These are phyloP conservation scores for Candida cerambycidarum DNA, from an alignment of 805 yeast genomes.

Conservation along the genomic window DNA sequence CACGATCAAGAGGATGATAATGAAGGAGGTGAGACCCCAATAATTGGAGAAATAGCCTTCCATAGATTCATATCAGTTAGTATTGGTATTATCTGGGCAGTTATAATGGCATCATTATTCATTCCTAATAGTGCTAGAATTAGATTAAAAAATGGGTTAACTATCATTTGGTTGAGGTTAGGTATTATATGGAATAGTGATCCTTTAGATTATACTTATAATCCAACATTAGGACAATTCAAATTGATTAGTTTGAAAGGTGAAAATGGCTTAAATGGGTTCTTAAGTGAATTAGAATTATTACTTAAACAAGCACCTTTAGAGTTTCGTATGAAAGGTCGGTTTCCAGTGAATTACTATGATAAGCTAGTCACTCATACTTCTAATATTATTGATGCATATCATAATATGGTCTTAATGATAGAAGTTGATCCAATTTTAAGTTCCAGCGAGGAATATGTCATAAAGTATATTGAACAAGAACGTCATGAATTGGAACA, in stretches of 20 bases:
- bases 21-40: slow-evolving; percentile 71
- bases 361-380: slow-evolving; percentile 53
- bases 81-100: slow-evolving; percentile 75
- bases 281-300: slow-evolving; percentile 59
- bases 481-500: slow-evolving; percentile 72
- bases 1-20: slow-evolving; percentile 57
- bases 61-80: slow-evolving; percentile 75
- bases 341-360: slow-evolving; percentile 58
- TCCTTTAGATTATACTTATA: slow-evolving; percentile 51
- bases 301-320: slow-evolving; percentile 69
- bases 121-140: slow-evolving; percentile 77
- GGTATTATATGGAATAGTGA: slow-evolving; percentile 82
- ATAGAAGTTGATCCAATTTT: slow-evolving; percentile 61
- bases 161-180: slow-evolving; percentile 73
- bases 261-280: slow-evolving; percentile 47
- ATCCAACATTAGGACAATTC: slow-evolving; percentile 16
- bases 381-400: slow-evolving; percentile 67
- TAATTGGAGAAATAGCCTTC: slow-evolving; percentile 70
- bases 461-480: slow-evolving; percentile 50
- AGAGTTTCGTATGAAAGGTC: slow-evolving; percentile 74
- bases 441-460: slow-evolving; percentile 51
- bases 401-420: slow-evolving; percentile 69
- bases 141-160: slow-evolving; percentile 61
- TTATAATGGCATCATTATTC: slow-evolving; percentile 61
- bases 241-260: slow-evolving; percentile 46